phyloP scores from a whole-genome alignment of 441 rosid species.

The Jatropha multifida region DNA sequence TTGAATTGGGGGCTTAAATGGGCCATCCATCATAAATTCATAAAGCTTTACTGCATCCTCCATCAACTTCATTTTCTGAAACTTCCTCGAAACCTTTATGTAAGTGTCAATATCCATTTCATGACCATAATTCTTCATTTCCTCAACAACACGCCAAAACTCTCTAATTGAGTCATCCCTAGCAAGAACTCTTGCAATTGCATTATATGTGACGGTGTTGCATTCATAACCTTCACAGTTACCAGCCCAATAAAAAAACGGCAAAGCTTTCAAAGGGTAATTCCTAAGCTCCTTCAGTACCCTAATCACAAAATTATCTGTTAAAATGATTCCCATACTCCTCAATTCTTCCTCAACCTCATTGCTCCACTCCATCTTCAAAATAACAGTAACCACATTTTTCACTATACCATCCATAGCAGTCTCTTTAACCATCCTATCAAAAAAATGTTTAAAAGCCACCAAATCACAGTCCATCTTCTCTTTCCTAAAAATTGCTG shows the following conservation, averaged over 20 bases:
- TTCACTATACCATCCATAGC: slow-evolving; percentile 42
- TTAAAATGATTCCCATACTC: slow-evolving; percentile 46
- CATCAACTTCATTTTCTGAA: slow-evolving; percentile 69
- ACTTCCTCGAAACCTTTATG: slow-evolving; percentile 68
- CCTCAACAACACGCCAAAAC: slow-evolving; percentile 66
- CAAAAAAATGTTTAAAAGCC: slow-evolving; percentile 62
- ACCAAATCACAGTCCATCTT: slow-evolving; percentile 45
- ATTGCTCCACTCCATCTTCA: slow-evolving; percentile 42
- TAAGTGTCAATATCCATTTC: slow-evolving; percentile 76
- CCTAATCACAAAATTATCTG: slow-evolving; percentile 66
- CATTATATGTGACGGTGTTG: slow-evolving; percentile 58
- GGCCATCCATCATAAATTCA: slow-evolving; percentile 89
- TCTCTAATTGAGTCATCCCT: slow-evolving; percentile 57
- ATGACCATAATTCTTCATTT: slow-evolving; percentile 61
- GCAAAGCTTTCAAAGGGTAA: slow-evolving; percentile 54
- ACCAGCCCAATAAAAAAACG: slow-evolving; percentile 63
- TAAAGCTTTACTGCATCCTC: slow-evolving; percentile 74
- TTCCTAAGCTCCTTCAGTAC: slow-evolving; percentile 61
- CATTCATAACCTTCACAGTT: slow-evolving; percentile 43
- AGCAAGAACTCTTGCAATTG: slow-evolving; percentile 55
- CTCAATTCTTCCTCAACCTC: slow-evolving; percentile 58
- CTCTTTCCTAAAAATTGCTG: slow-evolving; percentile 43
- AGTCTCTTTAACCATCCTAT: slow-evolving; percentile 68
- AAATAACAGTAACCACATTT: slow-evolving; percentile 39
- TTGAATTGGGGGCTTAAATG: slow-evolving; percentile 66